Conservation (phyloP, 768 basidiomycete genomes). For the Epithele typhae region DNA sequence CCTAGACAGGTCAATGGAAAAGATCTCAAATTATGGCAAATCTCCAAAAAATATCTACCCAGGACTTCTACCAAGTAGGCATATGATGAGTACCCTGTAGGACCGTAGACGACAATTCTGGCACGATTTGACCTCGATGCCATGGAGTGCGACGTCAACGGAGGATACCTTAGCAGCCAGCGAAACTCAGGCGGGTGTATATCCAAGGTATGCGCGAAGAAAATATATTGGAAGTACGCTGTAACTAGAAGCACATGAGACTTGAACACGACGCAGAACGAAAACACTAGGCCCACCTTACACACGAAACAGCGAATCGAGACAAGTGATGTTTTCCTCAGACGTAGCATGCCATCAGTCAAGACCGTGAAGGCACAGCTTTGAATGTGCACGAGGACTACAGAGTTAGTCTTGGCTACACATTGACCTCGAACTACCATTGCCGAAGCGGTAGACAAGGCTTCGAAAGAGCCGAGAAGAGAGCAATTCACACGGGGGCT, state of each 20-base stretch:
- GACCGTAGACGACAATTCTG: conserved; percentile 12
- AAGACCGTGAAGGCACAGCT: conserved; percentile 9
- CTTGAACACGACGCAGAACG: no score
- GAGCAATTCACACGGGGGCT: no score
- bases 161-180: conserved; percentile 16
- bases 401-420: conserved; percentile 47
- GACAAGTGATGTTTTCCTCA: conserved; percentile 8
- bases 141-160: conserved; percentile 15
- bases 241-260: no score
- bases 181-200: background rate
- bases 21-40: no score
- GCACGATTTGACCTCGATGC: conserved; percentile 30
- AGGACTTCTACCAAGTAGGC: no score
- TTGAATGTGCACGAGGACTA: conserved; percentile 8
- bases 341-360: conserved; percentile 15
- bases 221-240: no score
- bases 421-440: conserved; percentile 54
- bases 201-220: no score
- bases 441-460: conserved; percentile 36
- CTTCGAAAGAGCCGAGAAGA: conserved; percentile 55
- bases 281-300: no score
- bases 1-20: no score
- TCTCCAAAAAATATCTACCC: no score
- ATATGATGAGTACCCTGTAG: conserved; percentile 5
- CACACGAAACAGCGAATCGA: no score